Conservation (phyloP, 768 basidiomycete species). For the Tricholoma furcatifolium region DNA sequence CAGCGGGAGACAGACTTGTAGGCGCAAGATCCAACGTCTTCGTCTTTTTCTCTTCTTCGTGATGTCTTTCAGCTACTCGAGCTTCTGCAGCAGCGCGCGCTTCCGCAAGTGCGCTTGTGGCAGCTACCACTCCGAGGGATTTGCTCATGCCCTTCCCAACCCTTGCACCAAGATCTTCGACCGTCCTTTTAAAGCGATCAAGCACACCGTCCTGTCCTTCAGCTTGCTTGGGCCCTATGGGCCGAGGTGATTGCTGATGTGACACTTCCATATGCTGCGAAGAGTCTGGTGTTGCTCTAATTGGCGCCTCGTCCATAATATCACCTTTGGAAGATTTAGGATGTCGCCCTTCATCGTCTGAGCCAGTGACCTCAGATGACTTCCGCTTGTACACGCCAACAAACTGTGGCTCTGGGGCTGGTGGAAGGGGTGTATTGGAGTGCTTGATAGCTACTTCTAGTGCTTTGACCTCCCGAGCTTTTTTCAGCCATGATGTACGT, state of each 20-base stretch:
- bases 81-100: slow-evolving; percentile 69
- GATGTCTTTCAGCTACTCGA: slow-evolving; percentile 63
- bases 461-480: slow-evolving; percentile 72
- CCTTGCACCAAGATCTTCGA: slow-evolving; percentile 63
- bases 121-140: slow-evolving; percentile 57
- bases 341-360: slow-evolving; percentile 42
- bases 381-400: slow-evolving; percentile 56
- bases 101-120: slow-evolving; percentile 61
- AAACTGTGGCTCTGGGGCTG: slow-evolving; percentile 12
- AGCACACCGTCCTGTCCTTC: slow-evolving; percentile 50
- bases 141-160: slow-evolving; percentile 58
- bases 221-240: background rate
- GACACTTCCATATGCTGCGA: background rate
- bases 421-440: slow-evolving; percentile 15
- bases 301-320: slow-evolving; percentile 33
- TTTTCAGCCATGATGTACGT: slow-evolving; percentile 79
- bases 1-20: background rate
- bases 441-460: slow-evolving; percentile 53
- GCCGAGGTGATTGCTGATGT: background rate
- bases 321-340: slow-evolving; percentile 49
- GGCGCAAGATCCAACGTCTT: slow-evolving; percentile 15
- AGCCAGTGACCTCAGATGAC: slow-evolving; percentile 17
- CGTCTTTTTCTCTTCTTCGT: slow-evolving; percentile 40
- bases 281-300: slow-evolving; percentile 4
- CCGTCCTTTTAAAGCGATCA: slow-evolving; percentile 66